phyloP scores from a whole-genome alignment of 2,329 filamentous ascomycete species.

The Botrytis aclada region DNA sequence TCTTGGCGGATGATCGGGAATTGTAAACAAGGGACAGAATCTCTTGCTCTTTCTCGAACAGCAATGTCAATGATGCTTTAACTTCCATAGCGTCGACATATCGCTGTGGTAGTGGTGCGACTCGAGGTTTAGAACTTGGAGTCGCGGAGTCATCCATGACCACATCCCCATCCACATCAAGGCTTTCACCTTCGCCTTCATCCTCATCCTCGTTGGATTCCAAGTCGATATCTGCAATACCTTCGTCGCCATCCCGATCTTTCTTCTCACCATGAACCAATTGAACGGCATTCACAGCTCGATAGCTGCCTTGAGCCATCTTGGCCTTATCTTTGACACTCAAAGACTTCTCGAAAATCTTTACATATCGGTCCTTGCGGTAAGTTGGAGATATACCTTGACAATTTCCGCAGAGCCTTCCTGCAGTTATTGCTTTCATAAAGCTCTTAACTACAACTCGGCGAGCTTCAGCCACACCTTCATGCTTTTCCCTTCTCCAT shows the following conservation, averaged over 20 bases:
- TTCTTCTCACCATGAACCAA: constrained; percentile 41
- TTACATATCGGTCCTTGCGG: constrained; percentile 86
- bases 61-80: constrained; percentile 67
- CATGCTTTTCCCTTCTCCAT: constrained; percentile 63
- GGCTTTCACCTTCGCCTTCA: constrained; percentile 45
- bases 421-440: constrained; percentile 66
- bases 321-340: constrained; percentile 70
- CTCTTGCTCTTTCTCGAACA: constrained; percentile 86
- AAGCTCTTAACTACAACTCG: constrained; percentile 78
- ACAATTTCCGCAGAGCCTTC: constrained; percentile 65
- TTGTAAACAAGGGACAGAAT: constrained; percentile 82
- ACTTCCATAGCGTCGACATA: constrained; percentile 85
- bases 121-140: constrained; percentile 41
- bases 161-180: constrained; percentile 55
- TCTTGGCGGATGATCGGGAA: constrained; percentile 59
- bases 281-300: constrained; percentile 37
- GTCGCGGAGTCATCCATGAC: constrained; percentile 47
- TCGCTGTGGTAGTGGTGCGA: constrained; percentile 52
- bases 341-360: constrained; percentile 86
- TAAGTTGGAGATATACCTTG: constrained; percentile 74
- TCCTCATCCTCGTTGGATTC: constrained; percentile 47
- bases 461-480: constrained; percentile 75
- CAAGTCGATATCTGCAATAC: constrained; percentile 62
- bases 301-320: constrained; percentile 69
- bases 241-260: constrained; percentile 55